These are phyloP conservation scores for Aureobasidium uvarum DNA, from an alignment of 2,329 filamentous ascomycete genomes.

Conservation along the genomic window DNA sequence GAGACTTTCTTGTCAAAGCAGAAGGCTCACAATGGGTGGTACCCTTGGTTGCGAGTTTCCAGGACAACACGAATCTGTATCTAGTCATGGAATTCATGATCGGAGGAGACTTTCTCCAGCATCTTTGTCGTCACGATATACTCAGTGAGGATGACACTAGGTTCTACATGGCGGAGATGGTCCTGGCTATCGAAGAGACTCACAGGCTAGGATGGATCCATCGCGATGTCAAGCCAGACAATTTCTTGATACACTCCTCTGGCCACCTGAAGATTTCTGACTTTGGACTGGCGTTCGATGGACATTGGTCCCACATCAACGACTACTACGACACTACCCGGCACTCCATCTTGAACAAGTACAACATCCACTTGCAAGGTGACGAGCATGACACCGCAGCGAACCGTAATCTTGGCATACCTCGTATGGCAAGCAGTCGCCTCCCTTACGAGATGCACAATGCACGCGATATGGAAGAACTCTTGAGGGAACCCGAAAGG, in stretches of 20 bases:
- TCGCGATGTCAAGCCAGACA: constrained; percentile 94
- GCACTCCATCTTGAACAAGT: constrained; percentile 71
- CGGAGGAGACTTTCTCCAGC: constrained; percentile 86
- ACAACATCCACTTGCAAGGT: constrained; percentile 71
- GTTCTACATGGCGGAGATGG: constrained; percentile 95
- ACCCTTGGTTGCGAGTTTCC: constrained; percentile 81
- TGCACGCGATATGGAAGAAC: constrained; percentile 28
- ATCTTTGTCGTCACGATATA: constrained; percentile 81
- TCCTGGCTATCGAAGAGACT: constrained; percentile 88
- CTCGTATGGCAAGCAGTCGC: constrained; percentile 29
- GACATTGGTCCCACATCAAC: constrained; percentile 90
- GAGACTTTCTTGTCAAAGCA: constrained; percentile 86
- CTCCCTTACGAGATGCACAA: constrained; percentile 25
- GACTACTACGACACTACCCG: constrained; percentile 81
- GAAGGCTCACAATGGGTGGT: constrained; percentile 91
- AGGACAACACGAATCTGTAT: constrained; percentile 80
- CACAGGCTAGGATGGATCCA: constrained; percentile 89
- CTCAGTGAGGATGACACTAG: constrained; percentile 74
- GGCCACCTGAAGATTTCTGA: constrained; percentile 95
- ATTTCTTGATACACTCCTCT: constrained; percentile 84
- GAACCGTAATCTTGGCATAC: constrained; percentile 24
- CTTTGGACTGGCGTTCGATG: constrained; percentile 92
- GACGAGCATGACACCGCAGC: constrained; percentile 67
- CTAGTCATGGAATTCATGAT: constrained; percentile 99
- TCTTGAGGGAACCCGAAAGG: constrained; percentile 47